A percentile compares a stretch with the other conserved stretches of the same genome.
phyloP scores from a whole-genome alignment of 176 grass and related monocot species.

The Rhynchospora pubera region DNA sequence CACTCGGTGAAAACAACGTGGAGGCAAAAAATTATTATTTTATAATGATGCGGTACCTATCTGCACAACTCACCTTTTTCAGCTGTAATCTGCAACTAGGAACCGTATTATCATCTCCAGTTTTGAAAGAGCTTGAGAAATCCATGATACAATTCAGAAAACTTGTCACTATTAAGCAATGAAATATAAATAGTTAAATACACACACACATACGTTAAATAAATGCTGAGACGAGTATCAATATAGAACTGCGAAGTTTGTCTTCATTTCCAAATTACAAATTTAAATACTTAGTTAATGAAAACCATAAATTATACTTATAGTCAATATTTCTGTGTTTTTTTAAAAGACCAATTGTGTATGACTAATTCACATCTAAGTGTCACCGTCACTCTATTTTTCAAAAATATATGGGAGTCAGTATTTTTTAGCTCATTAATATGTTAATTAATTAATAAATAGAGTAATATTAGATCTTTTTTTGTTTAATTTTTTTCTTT shows the following conservation, averaged over 20 bases:
- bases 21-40: not conserved
- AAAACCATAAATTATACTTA: too few relatives aligned
- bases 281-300: not conserved
- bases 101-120: not conserved
- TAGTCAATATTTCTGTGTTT: too few relatives aligned
- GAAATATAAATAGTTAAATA: not conserved
- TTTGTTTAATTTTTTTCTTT: too few relatives aligned
- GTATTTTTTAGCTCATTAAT: too few relatives aligned
- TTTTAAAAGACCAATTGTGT: too few relatives aligned
- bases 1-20: not conserved
- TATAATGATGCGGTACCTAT: not conserved
- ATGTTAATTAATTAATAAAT: too few relatives aligned
- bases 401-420: too few relatives aligned
- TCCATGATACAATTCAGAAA: not conserved
- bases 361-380: too few relatives aligned
- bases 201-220: not conserved
- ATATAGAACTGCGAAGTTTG: not conserved
- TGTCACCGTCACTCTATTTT: too few relatives aligned
- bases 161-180: not conserved
- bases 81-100: constrained; percentile 8
- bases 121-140: not conserved
- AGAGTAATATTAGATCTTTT: too few relatives aligned
- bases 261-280: not conserved
- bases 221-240: not conserved
- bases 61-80: constrained; percentile 14